Evolutionary conservation across 805 yeast genomes (phyloP).

Genomic region (Metschnikowia dekortorum): DNA sequence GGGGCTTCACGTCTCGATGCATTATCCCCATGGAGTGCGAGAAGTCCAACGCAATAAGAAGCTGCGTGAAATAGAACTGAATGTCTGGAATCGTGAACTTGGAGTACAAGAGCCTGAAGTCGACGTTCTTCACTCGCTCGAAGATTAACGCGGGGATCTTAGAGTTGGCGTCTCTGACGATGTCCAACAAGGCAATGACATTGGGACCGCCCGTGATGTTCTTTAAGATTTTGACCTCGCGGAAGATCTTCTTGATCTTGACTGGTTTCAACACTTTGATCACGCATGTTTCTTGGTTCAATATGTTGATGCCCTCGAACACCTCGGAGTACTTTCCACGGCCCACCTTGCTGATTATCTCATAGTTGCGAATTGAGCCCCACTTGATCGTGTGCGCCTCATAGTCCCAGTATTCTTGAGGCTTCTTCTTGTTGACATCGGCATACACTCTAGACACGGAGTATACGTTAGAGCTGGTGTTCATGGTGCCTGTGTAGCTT

Average conservation of each 20-base stretch:
- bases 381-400: constrained; percentile 50
- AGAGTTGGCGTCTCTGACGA: constrained; percentile 73
- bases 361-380: constrained; percentile 52
- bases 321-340: constrained; percentile 96
- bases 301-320: constrained; percentile 73
- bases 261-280: constrained; percentile 91
- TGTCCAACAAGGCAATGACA: constrained; percentile 69
- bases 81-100: constrained; percentile 71
- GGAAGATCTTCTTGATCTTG: constrained; percentile 82
- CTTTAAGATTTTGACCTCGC: constrained; percentile 85
- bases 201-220: constrained; percentile 84
- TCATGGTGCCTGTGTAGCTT: not conserved
- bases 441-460: constrained; percentile 58
- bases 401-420: constrained; percentile 81
- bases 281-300: constrained; percentile 60
- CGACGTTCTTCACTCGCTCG: constrained; percentile 79
- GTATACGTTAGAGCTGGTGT: constrained; percentile 17
- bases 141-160: constrained; percentile 85
- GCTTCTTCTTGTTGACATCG: constrained; percentile 63
- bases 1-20: constrained; percentile 95
- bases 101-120: constrained; percentile 77
- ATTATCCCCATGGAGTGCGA: constrained; percentile 94
- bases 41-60: constrained; percentile 79
- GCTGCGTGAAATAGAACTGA: constrained; percentile 76
- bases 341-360: constrained; percentile 79